Evolutionary conservation across 2,329 filamentous ascomycete species (phyloP).

Genomic region (Arthrocladium fulminans): DNA sequence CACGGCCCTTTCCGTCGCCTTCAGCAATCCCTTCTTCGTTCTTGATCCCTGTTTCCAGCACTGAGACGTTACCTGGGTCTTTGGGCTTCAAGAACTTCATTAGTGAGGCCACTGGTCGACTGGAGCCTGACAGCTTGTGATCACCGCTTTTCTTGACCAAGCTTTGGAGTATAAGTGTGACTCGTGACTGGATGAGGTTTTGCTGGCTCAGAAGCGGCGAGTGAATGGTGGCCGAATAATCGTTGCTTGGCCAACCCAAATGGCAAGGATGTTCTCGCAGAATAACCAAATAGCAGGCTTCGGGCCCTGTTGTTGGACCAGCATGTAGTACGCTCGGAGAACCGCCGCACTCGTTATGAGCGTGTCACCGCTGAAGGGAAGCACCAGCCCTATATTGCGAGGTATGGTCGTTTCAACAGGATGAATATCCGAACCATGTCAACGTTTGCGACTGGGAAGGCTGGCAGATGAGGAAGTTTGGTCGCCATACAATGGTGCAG

Average conservation of each 20-base stretch:
- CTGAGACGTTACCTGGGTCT: background rate
- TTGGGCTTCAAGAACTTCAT: background rate
- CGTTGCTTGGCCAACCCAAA: slow-evolving; percentile 32
- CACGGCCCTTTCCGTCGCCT: background rate
- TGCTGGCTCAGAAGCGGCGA: background rate
- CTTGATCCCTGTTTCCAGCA: background rate
- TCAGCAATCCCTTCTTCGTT: background rate
- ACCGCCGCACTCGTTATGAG: slow-evolving; percentile 29
- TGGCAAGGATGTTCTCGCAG: slow-evolving; percentile 32
- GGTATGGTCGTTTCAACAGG: slow-evolving; percentile 23
- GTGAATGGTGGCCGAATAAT: slow-evolving; percentile 26
- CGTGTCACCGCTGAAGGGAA: slow-evolving; percentile 29
- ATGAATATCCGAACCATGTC: background rate
- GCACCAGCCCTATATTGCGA: slow-evolving; percentile 26
- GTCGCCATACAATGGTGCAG: slow-evolving; percentile 31
- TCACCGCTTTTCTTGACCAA: no score
- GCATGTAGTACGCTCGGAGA: slow-evolving; percentile 23
- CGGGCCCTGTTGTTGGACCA: slow-evolving; percentile 4
- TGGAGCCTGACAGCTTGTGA: background rate
- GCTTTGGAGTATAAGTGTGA: background rate
- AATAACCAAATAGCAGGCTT: slow-evolving; percentile 32
- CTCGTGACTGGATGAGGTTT: background rate
- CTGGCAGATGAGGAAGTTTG: background rate
- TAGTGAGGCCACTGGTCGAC: background rate
- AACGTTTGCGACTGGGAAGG: background rate